These are phyloP conservation scores for Acanthamoeba triangularis DNA, from an alignment of 208 protist species.

Conservation along the genomic window DNA sequence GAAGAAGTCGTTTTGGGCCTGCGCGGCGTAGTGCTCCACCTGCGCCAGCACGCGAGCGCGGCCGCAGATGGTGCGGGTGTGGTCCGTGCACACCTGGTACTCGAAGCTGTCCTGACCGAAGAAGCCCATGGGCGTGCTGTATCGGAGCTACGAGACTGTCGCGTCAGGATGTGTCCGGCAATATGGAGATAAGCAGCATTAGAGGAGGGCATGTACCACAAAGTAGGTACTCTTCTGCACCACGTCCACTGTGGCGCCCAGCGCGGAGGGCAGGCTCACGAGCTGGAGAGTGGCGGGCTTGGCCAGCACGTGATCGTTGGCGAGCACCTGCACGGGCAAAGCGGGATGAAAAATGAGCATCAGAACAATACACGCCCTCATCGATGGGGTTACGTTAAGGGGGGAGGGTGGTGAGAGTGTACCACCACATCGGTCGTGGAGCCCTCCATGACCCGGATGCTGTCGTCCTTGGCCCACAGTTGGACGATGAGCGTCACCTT, in stretches of 20 bases:
- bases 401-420: neutral
- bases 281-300: neutral
- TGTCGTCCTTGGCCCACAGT: constrained; percentile 39
- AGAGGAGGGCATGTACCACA: neutral
- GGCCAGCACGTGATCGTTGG: constrained; percentile 55
- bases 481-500: neutral
- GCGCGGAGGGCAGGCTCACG: neutral
- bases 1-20: constrained; percentile 19
- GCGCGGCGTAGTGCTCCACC: neutral
- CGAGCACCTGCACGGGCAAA: constrained; percentile 16
- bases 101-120: neutral
- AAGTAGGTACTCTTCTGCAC: neutral
- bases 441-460: neutral
- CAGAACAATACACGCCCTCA: neutral
- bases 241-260: neutral
- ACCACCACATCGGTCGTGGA: constrained; percentile 19
- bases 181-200: no score
- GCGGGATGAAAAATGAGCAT: neutral
- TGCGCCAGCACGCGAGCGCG: neutral
- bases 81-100: constrained; percentile 57
- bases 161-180: no score
- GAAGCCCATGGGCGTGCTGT: neutral
- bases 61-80: neutral
- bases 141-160: neutral
- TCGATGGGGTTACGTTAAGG: neutral